These are phyloP conservation scores for Hanseniaspora meyeri DNA, from an alignment of 805 yeast species.

Conservation along the genomic window DNA sequence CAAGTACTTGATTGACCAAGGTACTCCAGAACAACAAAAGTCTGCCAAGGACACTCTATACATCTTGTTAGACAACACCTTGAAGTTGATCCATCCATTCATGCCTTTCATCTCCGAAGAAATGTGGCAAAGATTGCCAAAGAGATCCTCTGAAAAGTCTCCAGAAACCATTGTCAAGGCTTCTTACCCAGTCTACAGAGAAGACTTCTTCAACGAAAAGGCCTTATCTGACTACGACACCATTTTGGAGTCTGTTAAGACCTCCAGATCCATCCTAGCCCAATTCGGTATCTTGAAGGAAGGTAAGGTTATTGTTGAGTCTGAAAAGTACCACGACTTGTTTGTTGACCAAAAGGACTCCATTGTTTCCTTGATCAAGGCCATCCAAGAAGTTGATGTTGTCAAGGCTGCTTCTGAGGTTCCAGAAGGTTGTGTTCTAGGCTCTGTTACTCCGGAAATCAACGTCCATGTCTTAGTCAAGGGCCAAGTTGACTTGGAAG, in stretches of 20 bases:
- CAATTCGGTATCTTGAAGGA: slow-evolving; percentile 82
- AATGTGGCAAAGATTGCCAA: slow-evolving; percentile 97
- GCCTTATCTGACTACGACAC: slow-evolving; percentile 70
- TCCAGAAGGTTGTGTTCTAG: slow-evolving; percentile 85
- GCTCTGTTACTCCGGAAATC: slow-evolving; percentile 66
- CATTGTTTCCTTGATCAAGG: slow-evolving; percentile 85
- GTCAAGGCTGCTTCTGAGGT: slow-evolving; percentile 43
- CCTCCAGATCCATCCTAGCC: slow-evolving; percentile 80
- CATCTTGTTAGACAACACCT: slow-evolving; percentile 83
- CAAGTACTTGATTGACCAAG: slow-evolving; percentile 82
- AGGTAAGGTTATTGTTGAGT: slow-evolving; percentile 74
- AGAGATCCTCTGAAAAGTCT: slow-evolving; percentile 58
- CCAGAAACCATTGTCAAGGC: slow-evolving; percentile 62
- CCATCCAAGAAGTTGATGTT: slow-evolving; percentile 63
- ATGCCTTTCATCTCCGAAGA: slow-evolving; percentile 97
- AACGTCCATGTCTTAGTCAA: slow-evolving; percentile 83
- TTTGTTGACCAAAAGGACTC: slow-evolving; percentile 65
- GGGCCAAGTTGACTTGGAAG: slow-evolving; percentile 87
- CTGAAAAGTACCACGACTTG: slow-evolving; percentile 39
- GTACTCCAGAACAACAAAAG: slow-evolving; percentile 67
- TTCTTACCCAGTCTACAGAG: slow-evolving; percentile 54
- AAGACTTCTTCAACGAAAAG: slow-evolving; percentile 48
- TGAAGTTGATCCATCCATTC: slow-evolving; percentile 88
- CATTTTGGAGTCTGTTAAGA: slow-evolving; percentile 74
- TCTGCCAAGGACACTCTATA: slow-evolving; percentile 91